phyloP scores from a whole-genome alignment of 176 grass and related monocot species.

The Calamus simplicifolius region DNA sequence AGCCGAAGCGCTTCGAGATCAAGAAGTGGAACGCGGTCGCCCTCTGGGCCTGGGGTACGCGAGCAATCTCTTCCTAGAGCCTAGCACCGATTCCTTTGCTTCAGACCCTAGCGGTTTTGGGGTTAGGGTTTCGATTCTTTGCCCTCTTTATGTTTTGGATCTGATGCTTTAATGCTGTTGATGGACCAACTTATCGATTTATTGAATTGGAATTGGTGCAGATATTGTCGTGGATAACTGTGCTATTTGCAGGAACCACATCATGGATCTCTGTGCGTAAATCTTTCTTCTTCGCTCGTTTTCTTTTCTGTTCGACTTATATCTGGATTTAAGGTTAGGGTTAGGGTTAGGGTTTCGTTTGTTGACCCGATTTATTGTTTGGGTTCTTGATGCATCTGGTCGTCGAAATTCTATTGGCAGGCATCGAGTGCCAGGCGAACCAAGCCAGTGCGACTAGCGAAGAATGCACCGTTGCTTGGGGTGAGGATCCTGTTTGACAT shows the following conservation, averaged over 20 bases:
- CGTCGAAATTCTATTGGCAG: constrained; percentile 19
- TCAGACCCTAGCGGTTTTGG: not conserved
- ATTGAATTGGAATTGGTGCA: constrained; percentile 18
- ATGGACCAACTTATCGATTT: not conserved
- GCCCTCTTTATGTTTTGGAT: not conserved
- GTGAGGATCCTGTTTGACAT: constrained; percentile 21
- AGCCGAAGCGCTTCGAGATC: constrained; percentile 4
- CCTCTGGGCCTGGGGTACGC: constrained; percentile 4
- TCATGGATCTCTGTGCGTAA: constrained; percentile 98
- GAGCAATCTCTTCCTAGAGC: not conserved
- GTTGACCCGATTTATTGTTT: too few relatives aligned
- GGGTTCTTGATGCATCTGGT: constrained; percentile 6
- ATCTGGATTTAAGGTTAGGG: not conserved
- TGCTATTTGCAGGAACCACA: constrained; percentile 98
- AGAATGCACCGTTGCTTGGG: constrained; percentile 98
- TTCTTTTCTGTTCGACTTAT: not conserved
- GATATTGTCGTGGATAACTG: constrained; percentile 99
- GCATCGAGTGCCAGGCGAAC: constrained; percentile 99
- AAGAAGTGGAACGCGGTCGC: constrained; percentile 4
- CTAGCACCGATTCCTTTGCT: not conserved
- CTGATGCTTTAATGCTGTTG: not conserved
- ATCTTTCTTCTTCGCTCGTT: constrained; percentile 4
- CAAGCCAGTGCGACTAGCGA: constrained; percentile 96
- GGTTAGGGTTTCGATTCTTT: constrained; percentile 7
- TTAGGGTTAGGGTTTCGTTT: constrained; percentile 17